A percentile compares a stretch with the other conserved stretches of the same genome.
These are phyloP conservation scores for Colletotrichum falcatum DNA, from an alignment of 2,329 filamentous ascomycete species.

Conservation along the genomic window DNA sequence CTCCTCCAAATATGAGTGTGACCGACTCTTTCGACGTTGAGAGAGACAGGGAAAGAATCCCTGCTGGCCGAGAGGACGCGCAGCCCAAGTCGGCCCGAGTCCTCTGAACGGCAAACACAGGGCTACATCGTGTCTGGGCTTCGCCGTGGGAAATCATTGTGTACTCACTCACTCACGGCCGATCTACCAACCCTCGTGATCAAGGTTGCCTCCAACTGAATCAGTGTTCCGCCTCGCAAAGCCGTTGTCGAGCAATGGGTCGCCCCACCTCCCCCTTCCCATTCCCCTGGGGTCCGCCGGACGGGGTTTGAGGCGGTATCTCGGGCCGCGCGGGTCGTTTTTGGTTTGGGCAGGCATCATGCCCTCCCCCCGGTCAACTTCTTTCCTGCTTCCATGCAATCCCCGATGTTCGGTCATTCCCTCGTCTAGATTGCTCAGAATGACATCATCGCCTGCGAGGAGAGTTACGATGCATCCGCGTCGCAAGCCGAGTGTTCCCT, in stretches of 20 bases:
- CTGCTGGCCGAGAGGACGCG: neutral
- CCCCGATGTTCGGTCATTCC: no score
- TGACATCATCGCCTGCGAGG: neutral
- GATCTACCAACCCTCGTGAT: neutral
- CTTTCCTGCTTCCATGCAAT: neutral
- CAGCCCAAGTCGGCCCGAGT: neutral
- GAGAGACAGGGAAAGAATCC: neutral
- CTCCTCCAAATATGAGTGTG: neutral
- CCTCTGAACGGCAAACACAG: neutral
- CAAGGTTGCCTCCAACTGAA: neutral
- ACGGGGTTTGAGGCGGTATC: neutral
- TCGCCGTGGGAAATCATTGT: no score
- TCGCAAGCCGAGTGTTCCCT: neutral
- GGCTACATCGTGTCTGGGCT: neutral
- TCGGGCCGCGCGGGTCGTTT: slow-evolving; percentile 1
- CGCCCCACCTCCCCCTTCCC: neutral
- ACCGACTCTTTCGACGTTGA: neutral
- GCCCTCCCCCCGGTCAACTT: no score
- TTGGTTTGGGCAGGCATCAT: neutral
- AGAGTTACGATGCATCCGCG: neutral
- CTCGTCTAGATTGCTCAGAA: neutral
- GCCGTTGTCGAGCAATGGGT: neutral
- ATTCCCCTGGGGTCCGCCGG: neutral
- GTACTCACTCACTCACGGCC: neutral
- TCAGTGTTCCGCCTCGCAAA: neutral